phyloP scores from a whole-genome alignment of 2,329 filamentous ascomycete genomes.

The Elsinoe perseae region DNA sequence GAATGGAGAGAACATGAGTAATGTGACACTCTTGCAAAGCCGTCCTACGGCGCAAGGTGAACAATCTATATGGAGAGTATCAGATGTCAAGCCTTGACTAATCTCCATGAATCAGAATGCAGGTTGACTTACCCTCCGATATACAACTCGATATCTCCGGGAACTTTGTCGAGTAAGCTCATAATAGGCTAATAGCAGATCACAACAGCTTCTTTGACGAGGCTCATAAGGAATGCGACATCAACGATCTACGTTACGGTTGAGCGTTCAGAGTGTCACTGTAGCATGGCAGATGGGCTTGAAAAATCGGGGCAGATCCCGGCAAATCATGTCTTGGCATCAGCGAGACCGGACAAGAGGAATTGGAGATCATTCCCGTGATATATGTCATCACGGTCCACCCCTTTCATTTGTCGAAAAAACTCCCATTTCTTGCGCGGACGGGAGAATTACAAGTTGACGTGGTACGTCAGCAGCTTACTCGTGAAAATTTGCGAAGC shows the following conservation, averaged over 20 bases:
- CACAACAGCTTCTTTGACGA: background rate
- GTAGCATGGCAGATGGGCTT: background rate
- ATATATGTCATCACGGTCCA: too few species aligned
- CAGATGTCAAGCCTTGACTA: background rate
- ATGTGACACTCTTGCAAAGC: conserved; percentile 66
- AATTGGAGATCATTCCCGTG: background rate
- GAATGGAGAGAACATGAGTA: conserved; percentile 82
- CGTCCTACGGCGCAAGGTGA: conserved; percentile 65
- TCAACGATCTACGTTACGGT: background rate
- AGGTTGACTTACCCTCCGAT: conserved; percentile 61
- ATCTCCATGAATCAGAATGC: background rate
- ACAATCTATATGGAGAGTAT: conserved; percentile 52
- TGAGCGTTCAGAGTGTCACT: background rate
- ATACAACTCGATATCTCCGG: conserved; percentile 63
- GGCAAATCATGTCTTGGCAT: background rate
- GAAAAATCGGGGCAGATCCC: background rate
- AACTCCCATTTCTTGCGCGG: too few species aligned
- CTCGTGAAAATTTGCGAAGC: background rate
- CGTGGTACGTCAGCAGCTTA: background rate
- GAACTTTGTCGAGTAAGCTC: conserved; percentile 57
- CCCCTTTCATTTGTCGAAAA: too few species aligned
- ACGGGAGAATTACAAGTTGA: too few species aligned
- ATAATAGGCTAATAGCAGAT: conserved; percentile 31
- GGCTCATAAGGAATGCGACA: background rate
- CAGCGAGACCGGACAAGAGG: background rate